Conservation (phyloP, 805 yeast genomes). For the Nakazawaea ambrosiae region DNA sequence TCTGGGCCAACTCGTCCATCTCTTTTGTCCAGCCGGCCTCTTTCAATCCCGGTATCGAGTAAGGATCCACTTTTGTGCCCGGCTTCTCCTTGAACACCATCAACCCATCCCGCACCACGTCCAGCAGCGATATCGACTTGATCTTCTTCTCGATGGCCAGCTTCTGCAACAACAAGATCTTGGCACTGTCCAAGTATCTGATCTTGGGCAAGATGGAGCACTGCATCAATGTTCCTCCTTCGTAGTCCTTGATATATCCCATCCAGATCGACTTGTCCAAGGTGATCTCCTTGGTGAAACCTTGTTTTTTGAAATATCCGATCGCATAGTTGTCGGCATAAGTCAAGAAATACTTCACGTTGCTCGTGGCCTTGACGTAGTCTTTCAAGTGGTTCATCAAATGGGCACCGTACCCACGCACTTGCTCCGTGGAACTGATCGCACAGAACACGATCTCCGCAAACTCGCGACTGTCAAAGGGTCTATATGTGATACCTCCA, state of each 20-base stretch:
- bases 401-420: conserved; percentile 97
- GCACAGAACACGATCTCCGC: conserved; percentile 99
- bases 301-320: conserved; percentile 97
- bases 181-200: conserved; percentile 83
- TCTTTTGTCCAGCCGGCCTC: conserved; percentile 99
- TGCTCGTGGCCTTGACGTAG: conserved; percentile 83
- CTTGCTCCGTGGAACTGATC: conserved; percentile 94
- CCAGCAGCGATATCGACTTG: conserved; percentile 68
- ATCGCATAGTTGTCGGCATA: conserved; percentile 99
- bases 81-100: conserved; percentile 50
- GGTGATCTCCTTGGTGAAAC: conserved; percentile 91
- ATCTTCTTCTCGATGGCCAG: conserved; percentile 88
- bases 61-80: conserved; percentile 58
- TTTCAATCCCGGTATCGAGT: conserved; percentile 78
- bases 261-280: conserved; percentile 85
- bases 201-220: conserved; percentile 88
- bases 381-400: conserved; percentile 96
- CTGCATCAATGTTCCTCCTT: conserved; percentile 98
- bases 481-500: conserved; percentile 96
- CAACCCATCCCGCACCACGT: conserved; percentile 77
- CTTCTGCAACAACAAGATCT: conserved; percentile 78
- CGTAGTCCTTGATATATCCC: conserved; percentile 98
- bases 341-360: conserved; percentile 79
- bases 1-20: conserved; percentile 93
- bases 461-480: conserved; percentile 82